A percentile compares a stretch with the other conserved stretches of the same genome.
phyloP scores from a whole-genome alignment of 495 filamentous ascomycete species.

The Barbatosphaeria neglecta region DNA sequence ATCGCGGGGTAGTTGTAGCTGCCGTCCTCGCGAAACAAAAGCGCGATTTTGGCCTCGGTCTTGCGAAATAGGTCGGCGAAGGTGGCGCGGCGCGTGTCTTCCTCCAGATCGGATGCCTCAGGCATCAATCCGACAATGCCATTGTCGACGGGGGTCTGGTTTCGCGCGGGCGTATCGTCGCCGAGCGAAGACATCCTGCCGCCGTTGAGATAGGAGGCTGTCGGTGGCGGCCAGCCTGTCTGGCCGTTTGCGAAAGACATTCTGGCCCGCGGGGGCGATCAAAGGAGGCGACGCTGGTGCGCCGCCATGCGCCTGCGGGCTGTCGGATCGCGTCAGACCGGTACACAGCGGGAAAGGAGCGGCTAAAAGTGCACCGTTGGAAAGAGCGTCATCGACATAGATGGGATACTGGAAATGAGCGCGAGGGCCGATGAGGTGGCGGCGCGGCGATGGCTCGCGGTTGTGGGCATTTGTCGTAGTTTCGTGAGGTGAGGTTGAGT shows the following conservation, averaged over 20 bases:
- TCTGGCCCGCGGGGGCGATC: conserved; percentile 22
- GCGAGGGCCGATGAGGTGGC: conserved; percentile 22
- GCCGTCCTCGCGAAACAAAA: conserved; percentile 74
- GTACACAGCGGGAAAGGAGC: conserved; percentile 21
- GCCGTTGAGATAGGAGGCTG: conserved; percentile 20
- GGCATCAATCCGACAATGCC: conserved; percentile 30
- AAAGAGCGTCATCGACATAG: conserved; percentile 31
- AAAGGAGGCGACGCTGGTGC: conserved; percentile 16
- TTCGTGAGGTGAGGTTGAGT: conserved; percentile 36
- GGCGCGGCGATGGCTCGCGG: conserved; percentile 27
- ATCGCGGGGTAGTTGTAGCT: conserved; percentile 33
- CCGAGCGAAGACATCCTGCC: conserved; percentile 14
- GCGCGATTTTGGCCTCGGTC: conserved; percentile 33
- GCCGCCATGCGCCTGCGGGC: conserved; percentile 37
- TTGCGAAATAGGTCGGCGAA: conserved; percentile 32
- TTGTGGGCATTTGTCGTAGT: conserved; percentile 26
- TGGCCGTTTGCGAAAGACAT: conserved; percentile 43
- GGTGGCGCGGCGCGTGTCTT: conserved; percentile 29
- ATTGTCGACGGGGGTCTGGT: conserved; percentile 25
- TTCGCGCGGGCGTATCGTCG: conserved; percentile 27
- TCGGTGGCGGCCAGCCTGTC: conserved; percentile 32
- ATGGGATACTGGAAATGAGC: conserved; percentile 18
- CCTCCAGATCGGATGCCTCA: conserved; percentile 40
- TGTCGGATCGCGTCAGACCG: conserved; percentile 30
- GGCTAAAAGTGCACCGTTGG: conserved; percentile 25